Evolutionary conservation across 2,329 filamentous ascomycete genomes (phyloP).

Genomic region (Magnaporthiopsis poae): DNA sequence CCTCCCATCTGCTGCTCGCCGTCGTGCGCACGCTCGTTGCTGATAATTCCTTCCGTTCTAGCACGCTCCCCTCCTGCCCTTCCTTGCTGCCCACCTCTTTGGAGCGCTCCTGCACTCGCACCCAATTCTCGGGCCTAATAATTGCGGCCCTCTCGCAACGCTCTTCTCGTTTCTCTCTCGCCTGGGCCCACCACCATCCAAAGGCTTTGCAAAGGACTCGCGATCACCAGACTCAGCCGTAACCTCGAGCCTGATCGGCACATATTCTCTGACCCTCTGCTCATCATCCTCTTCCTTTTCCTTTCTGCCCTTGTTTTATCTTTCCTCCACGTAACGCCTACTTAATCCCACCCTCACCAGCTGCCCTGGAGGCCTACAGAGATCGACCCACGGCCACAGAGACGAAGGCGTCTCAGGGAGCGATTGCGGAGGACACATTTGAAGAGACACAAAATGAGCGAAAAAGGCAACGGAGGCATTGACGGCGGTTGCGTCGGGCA

Average conservation of each 20-base stretch:
- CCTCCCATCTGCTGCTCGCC: not conserved
- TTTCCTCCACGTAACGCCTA: conserved; percentile 1
- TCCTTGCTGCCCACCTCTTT: conserved; percentile 7
- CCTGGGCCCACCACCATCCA: not conserved
- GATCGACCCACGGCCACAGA: not conserved
- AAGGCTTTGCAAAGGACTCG: not conserved
- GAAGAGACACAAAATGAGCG: conserved; percentile 26
- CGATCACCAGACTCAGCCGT: not conserved
- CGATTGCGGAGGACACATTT: not conserved
- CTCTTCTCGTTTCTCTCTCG: not conserved
- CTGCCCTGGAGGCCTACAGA: conserved; percentile 2
- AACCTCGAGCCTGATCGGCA: not conserved
- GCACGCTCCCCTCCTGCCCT: conserved; percentile 9
- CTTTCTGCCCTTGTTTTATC: not conserved
- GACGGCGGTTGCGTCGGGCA: conserved; percentile 28
- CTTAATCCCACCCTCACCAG: not conserved
- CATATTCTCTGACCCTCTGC: not conserved
- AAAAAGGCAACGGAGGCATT: conserved; percentile 35
- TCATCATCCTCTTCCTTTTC: not conserved
- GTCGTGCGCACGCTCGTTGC: conserved; percentile 3
- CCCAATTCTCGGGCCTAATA: not conserved
- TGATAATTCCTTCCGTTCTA: conserved; percentile 8
- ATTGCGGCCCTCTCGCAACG: not conserved
- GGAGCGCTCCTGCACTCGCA: not conserved
- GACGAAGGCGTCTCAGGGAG: not conserved